Evolutionary conservation across 2,329 filamentous ascomycete species (phyloP).

Genomic region (Cyphellophora attinorum): DNA sequence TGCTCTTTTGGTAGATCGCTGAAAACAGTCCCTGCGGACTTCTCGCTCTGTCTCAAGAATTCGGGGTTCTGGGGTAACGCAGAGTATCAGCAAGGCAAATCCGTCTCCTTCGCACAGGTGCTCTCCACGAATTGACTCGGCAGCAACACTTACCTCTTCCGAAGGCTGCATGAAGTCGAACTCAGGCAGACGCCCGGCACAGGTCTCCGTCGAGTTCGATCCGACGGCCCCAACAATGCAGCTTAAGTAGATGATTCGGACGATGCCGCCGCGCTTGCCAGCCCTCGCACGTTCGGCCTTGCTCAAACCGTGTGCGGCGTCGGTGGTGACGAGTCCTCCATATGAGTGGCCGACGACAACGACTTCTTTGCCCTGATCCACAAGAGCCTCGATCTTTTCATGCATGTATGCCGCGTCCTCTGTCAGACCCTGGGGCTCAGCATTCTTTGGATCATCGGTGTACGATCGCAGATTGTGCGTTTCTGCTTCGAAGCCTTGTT

Average conservation of each 20-base stretch:
- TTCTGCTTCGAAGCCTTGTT: conserved; percentile 1
- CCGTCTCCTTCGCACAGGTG: too few relatives aligned
- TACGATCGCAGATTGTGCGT: conserved; percentile 2
- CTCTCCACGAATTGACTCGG: too few relatives aligned
- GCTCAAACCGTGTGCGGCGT: conserved; percentile 21
- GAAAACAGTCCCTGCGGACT: too few relatives aligned
- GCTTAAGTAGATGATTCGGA: conserved; percentile 5
- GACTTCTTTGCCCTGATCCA: conserved; percentile 27
- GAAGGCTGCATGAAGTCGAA: conserved; percentile 1
- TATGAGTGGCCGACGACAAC: conserved; percentile 29
- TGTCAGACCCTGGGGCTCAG: neutral
- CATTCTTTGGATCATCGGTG: neutral
- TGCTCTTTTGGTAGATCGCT: too few relatives aligned
- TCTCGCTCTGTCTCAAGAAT: too few relatives aligned
- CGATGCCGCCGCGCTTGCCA: conserved; percentile 24
- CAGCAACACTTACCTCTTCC: neutral
- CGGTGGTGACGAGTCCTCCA: conserved; percentile 22
- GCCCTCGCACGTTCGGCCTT: conserved; percentile 19
- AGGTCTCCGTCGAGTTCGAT: conserved; percentile 1
- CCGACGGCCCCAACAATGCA: conserved; percentile 1
- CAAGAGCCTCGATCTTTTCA: conserved; percentile 1
- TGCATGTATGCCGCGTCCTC: conserved; percentile 1
- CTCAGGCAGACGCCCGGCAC: neutral
- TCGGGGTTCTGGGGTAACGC: too few relatives aligned
- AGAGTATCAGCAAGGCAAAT: too few relatives aligned